These are phyloP conservation scores for Plasmodium vivax DNA, from an alignment of 169 alveolate genomes.

Conservation along the genomic window DNA sequence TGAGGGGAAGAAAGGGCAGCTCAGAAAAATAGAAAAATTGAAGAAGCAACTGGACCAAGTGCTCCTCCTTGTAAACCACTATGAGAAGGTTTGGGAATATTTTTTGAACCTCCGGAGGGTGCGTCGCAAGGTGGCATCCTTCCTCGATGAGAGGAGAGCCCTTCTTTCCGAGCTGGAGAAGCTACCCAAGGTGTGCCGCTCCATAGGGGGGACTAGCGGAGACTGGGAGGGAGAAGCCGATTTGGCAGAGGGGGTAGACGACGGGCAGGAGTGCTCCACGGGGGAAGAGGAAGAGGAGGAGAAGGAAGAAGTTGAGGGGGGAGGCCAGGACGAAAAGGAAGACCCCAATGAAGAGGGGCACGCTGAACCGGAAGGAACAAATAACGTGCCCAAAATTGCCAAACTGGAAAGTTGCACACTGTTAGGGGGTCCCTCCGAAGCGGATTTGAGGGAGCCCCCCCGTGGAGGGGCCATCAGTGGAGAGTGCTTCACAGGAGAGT, in stretches of 20 bases:
- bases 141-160: not conserved
- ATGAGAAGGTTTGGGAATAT: not conserved
- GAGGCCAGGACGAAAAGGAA: not conserved
- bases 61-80: not conserved
- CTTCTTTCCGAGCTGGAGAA: not conserved
- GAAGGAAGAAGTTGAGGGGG: not conserved
- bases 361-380: not conserved
- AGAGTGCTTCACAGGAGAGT: not conserved
- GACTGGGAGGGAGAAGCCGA: not conserved
- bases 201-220: not conserved
- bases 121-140: not conserved
- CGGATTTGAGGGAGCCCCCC: not conserved
- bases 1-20: constrained; percentile 7
- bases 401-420: not conserved
- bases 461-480: not conserved
- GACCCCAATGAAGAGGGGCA: not conserved
- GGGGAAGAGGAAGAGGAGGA: not conserved
- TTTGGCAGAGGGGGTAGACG: not conserved
- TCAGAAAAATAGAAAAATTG: not conserved
- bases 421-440: not conserved
- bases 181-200: not conserved
- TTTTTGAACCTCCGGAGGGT: constrained; percentile 1
- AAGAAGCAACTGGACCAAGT: not conserved
- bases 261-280: not conserved
- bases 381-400: not conserved